Evolutionary conservation across 805 yeast species (phyloP), one percentile per base, ranked within the genome.

Genomic region (Candida koratica): DNA sequence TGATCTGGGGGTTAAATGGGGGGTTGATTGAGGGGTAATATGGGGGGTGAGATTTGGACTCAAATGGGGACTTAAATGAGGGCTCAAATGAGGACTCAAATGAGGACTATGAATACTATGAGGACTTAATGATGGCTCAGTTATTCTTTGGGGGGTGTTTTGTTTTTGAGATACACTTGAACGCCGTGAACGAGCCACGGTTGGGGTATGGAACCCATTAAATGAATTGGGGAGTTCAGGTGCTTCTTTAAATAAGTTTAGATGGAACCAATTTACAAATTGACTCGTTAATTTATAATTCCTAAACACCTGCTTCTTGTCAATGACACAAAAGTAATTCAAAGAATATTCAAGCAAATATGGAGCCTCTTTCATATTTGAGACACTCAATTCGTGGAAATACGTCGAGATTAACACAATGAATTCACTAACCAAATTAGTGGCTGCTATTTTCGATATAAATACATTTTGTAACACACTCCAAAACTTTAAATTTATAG

Each of bases 251-350:
- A 36, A 36, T 25, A 29, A 36, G 12, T 22, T 20, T 15, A 29
- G 22, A 23, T 26, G 28, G 25, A 36, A 32, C 16, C 35, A 25
- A 17, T 29, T 36, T 3, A 39, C n/a, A 10, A 36, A 36, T 8
- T 34, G 35, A 18, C 36, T 39, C 16, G 48, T 42, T 18, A 42
- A 25, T 17, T 39, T 42, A 18, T 42, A 44, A 26, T 32, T 36
- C 13, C 17, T 34, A 25, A 42, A 42, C 7, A 42, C 28, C 9
- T 26, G 22, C 28, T 37, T 46, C 31, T 41, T 43, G 28, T 52
- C 55, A 28, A 49, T 45, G n/a, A 25, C 38, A 30, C 57, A 52
- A 10, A 47, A 41, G 28, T 41, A 44, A 22, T 37, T 38, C 36
- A 51, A 44, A 1, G 52, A 41, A 20, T 25, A 41, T 13, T 41